Conservation (phyloP, 768 basidiomycete genomes). For the Termitomyces sp. region DNA sequence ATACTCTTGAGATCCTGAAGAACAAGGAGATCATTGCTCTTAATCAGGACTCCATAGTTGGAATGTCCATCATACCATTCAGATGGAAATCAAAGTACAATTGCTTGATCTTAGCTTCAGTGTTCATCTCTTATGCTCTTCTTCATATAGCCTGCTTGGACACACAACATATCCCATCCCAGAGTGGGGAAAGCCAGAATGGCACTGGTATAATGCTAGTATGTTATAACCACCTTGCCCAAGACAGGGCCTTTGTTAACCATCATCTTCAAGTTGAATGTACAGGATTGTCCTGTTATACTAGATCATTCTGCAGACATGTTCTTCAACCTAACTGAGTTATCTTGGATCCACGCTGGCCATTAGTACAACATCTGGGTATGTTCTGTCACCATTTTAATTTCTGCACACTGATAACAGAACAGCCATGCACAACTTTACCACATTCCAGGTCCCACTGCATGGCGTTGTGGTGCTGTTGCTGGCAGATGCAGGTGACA, state of each 20-base stretch:
- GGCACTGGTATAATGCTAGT: slow-evolving; percentile 67
- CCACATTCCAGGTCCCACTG: slow-evolving; percentile 46
- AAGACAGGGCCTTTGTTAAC: not conserved
- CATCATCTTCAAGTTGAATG: slow-evolving; percentile 43
- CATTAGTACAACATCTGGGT: slow-evolving; percentile 59
- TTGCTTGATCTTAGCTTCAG: not conserved
- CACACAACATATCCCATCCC: slow-evolving; percentile 44
- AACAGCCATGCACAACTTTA: slow-evolving; percentile 58
- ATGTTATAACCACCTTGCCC: slow-evolving; percentile 8
- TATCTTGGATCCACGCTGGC: slow-evolving; percentile 61
- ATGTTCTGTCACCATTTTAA: slow-evolving; percentile 12
- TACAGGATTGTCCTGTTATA: no score
- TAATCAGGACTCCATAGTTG: slow-evolving; percentile 64
- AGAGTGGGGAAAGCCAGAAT: slow-evolving; percentile 57
- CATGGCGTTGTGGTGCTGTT: slow-evolving; percentile 70
- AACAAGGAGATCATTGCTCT: slow-evolving; percentile 66
- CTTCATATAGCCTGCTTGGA: slow-evolving; percentile 28
- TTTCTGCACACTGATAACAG: slow-evolving; percentile 57
- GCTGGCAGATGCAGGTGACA: slow-evolving; percentile 61
- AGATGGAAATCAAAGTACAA: slow-evolving; percentile 59
- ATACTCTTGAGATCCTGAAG: slow-evolving; percentile 51
- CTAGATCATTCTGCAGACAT: slow-evolving; percentile 46
- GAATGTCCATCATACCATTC: slow-evolving; percentile 60
- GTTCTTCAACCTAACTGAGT: slow-evolving; percentile 60
- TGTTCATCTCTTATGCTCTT: not conserved